Conservation (phyloP, 345 rosid species). For the Acer saccharum region DNA sequence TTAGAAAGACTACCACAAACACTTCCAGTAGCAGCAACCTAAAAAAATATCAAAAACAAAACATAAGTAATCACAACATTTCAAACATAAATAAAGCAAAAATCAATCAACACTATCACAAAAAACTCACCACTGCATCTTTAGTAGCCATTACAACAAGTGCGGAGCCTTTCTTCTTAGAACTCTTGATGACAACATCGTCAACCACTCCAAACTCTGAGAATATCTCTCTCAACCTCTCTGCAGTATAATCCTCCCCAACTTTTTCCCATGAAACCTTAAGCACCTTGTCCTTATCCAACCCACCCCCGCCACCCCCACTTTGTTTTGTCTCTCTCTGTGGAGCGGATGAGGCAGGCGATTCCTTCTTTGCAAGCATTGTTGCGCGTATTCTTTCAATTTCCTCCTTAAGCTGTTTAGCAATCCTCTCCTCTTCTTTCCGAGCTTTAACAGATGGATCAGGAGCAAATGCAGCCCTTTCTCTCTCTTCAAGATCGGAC, state of each 20-base stretch:
- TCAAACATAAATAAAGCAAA: not conserved
- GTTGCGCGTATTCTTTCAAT: slow-evolving; percentile 72
- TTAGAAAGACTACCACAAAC: slow-evolving; percentile 67
- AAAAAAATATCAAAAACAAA: slow-evolving; percentile 14
- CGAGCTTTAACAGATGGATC: slow-evolving; percentile 45
- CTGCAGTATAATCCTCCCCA: slow-evolving; percentile 66
- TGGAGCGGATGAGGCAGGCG: slow-evolving; percentile 28
- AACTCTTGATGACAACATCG: slow-evolving; percentile 70
- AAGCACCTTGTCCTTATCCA: slow-evolving; percentile 66
- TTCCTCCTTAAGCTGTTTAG: slow-evolving; percentile 74
- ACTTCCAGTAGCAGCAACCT: slow-evolving; percentile 73
- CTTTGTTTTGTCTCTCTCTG: slow-evolving; percentile 39
- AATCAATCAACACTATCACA: not conserved
- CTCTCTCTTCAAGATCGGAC: slow-evolving; percentile 83
- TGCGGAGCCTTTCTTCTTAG: slow-evolving; percentile 78
- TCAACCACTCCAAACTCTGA: slow-evolving; percentile 79
- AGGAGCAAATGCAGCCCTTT: slow-evolving; percentile 64
- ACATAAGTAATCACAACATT: slow-evolving; percentile 9
- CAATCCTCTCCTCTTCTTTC: slow-evolving; percentile 67
- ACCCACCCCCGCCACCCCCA: slow-evolving; percentile 27
- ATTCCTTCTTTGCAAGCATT: slow-evolving; percentile 46
- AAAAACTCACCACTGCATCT: slow-evolving; percentile 69
- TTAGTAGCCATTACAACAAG: slow-evolving; percentile 77
- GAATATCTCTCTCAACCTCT: slow-evolving; percentile 64
- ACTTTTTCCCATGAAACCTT: slow-evolving; percentile 78